Conservation (phyloP, 768 basidiomycete species). For the Lyophyllum shimeji region DNA sequence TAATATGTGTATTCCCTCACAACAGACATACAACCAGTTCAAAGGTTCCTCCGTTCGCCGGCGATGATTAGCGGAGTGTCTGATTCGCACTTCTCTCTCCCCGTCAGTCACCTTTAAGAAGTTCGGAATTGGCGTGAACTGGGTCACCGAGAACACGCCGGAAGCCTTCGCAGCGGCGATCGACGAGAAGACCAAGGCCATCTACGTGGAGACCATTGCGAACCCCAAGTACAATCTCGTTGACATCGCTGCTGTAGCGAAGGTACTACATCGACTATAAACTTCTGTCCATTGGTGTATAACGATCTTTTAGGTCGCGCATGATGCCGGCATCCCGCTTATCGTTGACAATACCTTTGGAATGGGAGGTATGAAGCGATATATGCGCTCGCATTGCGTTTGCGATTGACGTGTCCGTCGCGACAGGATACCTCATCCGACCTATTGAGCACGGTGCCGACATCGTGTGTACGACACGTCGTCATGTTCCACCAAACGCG, state of each 20-base stretch:
- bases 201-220: constrained; percentile 76
- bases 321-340: constrained; percentile 68
- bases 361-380: constrained; percentile 48
- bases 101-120: constrained; percentile 61
- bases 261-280: constrained; percentile 41
- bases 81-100: background rate
- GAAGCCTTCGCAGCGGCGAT: constrained; percentile 66
- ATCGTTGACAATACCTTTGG: constrained; percentile 85
- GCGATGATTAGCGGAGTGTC: too few relatives aligned
- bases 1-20: background rate
- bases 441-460: constrained; percentile 80
- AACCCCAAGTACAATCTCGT: constrained; percentile 74
- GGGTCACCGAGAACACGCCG: constrained; percentile 57
- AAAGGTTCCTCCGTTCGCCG: constrained; percentile 38
- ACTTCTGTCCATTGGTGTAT: too few relatives aligned
- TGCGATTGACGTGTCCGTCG: background rate
- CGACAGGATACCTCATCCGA: constrained; percentile 55
- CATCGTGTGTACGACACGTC: constrained; percentile 44
- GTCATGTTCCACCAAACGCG: background rate
- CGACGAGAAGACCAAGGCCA: constrained; percentile 75
- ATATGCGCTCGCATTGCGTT: constrained; percentile 8
- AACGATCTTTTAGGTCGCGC: constrained; percentile 70
- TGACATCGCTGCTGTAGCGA: constrained; percentile 67
- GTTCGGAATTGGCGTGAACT: constrained; percentile 68
- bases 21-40: constrained; percentile 74